phyloP scores from a whole-genome alignment of 2,329 filamentous ascomycete genomes.

The Madurella mycetomatis region DNA sequence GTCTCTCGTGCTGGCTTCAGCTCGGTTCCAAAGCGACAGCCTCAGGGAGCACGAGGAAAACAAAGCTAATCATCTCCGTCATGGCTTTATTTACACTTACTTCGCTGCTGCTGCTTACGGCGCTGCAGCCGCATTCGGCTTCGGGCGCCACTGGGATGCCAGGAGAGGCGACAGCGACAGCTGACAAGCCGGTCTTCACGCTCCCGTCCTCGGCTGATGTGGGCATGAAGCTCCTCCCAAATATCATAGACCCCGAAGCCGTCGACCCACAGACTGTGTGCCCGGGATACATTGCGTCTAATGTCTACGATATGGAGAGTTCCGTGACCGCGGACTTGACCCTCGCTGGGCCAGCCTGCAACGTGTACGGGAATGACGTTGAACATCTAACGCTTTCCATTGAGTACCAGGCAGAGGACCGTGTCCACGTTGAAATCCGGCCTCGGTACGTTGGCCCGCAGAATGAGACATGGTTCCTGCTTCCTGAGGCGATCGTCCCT shows the following conservation, averaged over 20 bases:
- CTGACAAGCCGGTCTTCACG: slow-evolving; percentile 35
- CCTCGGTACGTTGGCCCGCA: slow-evolving; percentile 58
- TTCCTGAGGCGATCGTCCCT: slow-evolving; percentile 60
- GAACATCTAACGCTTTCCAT: slow-evolving; percentile 62
- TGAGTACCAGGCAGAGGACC: slow-evolving; percentile 59
- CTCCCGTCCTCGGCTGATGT: slow-evolving; percentile 42
- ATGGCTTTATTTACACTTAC: slow-evolving; percentile 4
- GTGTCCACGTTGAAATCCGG: slow-evolving; percentile 66
- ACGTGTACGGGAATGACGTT: slow-evolving; percentile 74
- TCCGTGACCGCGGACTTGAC: slow-evolving; percentile 65
- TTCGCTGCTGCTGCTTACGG: slow-evolving; percentile 6
- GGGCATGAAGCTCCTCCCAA: slow-evolving; percentile 52
- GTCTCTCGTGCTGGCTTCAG: not conserved
- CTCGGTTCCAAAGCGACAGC: not conserved
- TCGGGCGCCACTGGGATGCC: not conserved
- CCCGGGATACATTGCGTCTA: slow-evolving; percentile 63
- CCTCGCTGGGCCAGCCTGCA: slow-evolving; percentile 67
- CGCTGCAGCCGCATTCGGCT: not conserved
- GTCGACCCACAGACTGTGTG: slow-evolving; percentile 60
- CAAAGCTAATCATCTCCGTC: not conserved
- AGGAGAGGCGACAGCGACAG: not conserved
- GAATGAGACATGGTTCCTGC: slow-evolving; percentile 63
- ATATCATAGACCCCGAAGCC: slow-evolving; percentile 60
- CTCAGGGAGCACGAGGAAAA: not conserved
- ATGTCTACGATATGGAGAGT: slow-evolving; percentile 47